Conservation (phyloP, 1,139 yeast genomes). For the Candida sanyaensis region DNA sequence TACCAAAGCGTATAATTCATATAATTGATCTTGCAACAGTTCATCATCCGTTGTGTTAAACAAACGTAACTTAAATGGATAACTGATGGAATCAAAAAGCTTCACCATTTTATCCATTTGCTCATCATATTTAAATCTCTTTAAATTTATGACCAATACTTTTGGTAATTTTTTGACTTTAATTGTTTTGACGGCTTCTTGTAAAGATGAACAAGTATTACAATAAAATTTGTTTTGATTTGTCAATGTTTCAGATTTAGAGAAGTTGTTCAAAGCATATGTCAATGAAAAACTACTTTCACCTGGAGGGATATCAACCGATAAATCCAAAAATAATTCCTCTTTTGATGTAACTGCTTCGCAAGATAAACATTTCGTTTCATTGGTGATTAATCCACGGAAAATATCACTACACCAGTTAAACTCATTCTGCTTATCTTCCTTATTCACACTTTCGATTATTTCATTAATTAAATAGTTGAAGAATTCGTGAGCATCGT, state of each 20-base stretch:
- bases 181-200: constrained; percentile 94
- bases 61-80: constrained; percentile 72
- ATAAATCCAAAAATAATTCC: constrained; percentile 83
- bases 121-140: constrained; percentile 90
- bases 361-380: constrained; percentile 87
- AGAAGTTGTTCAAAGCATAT: constrained; percentile 74
- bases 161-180: constrained; percentile 78
- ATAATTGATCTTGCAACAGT: constrained; percentile 47
- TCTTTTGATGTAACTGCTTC: constrained; percentile 84
- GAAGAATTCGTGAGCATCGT: constrained; percentile 96
- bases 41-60: constrained; percentile 66
- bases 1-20: constrained; percentile 82
- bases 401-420: constrained; percentile 73
- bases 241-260: constrained; percentile 81
- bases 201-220: constrained; percentile 85
- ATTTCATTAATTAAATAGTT: constrained; percentile 83
- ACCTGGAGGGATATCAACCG: constrained; percentile 77
- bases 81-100: constrained; percentile 80
- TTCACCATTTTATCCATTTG: constrained; percentile 80
- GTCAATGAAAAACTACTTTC: constrained; percentile 68
- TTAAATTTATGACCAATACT: constrained; percentile 78
- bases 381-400: constrained; percentile 84
- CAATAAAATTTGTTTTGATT: constrained; percentile 93
- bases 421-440: constrained; percentile 24
- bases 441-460: constrained; percentile 64